A percentile compares a stretch with the other conserved stretches of the same genome.
phyloP scores from a whole-genome alignment of 129 eudicot genomes.

The Flaveria linearis region DNA sequence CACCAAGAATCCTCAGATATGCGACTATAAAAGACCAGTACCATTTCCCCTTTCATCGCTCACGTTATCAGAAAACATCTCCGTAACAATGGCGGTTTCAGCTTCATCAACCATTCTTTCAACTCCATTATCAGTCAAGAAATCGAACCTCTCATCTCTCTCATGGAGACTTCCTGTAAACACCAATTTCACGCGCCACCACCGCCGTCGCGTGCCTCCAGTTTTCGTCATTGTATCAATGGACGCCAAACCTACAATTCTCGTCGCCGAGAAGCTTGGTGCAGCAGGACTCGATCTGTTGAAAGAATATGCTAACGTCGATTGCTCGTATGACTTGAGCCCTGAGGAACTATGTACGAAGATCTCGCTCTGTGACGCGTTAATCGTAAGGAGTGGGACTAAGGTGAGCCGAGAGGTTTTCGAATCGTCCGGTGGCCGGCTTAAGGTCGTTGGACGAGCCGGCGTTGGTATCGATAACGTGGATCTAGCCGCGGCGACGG shows the following conservation, averaged over 20 bases:
- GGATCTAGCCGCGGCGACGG: slow-evolving; percentile 96
- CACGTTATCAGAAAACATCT: slow-evolving; percentile 9
- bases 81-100: slow-evolving; percentile 51
- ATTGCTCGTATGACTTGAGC: slow-evolving; percentile 80
- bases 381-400: slow-evolving; percentile 90
- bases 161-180: slow-evolving; percentile 39
- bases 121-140: slow-evolving; percentile 31
- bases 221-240: slow-evolving; percentile 45
- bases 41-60: background rate
- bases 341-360: slow-evolving; percentile 86
- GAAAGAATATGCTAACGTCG: slow-evolving; percentile 76
- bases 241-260: slow-evolving; percentile 80
- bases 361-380: slow-evolving; percentile 92
- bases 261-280: slow-evolving; percentile 93
- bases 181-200: slow-evolving; percentile 36
- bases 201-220: slow-evolving; percentile 29
- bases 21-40: background rate
- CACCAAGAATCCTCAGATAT: background rate
- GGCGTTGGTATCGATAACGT: slow-evolving; percentile 97
- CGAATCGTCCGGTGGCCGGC: slow-evolving; percentile 76
- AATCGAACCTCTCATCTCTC: slow-evolving; percentile 31
- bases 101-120: slow-evolving; percentile 27
- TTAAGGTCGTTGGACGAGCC: slow-evolving; percentile 90
- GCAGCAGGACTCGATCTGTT: slow-evolving; percentile 75
- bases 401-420: slow-evolving; percentile 87